Evolutionary conservation across 352 stramenopile genomes (phyloP).

Genomic region (Phytophthora foliorum): DNA sequence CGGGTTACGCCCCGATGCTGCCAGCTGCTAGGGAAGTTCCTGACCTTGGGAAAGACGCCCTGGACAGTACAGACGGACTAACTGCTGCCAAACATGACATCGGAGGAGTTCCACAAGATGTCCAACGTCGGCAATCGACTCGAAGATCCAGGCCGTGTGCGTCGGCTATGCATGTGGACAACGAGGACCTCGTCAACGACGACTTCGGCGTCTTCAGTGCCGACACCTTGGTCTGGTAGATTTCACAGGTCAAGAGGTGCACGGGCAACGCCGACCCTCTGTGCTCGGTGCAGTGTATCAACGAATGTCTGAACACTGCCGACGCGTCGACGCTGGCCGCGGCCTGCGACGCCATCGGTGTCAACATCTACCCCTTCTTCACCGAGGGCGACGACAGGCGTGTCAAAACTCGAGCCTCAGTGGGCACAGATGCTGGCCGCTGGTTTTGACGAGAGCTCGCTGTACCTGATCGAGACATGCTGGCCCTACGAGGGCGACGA

Average conservation of each 20-base stretch:
- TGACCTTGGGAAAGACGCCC: slow-evolving; percentile 60
- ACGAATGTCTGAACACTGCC: slow-evolving; percentile 59
- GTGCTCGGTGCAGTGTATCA: slow-evolving; percentile 74
- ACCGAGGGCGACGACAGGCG: slow-evolving; percentile 36
- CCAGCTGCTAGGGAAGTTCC: slow-evolving; percentile 78
- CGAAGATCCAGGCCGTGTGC: too few relatives aligned
- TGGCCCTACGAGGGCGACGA: slow-evolving; percentile 57
- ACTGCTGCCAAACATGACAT: slow-evolving; percentile 54
- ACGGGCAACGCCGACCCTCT: slow-evolving; percentile 52
- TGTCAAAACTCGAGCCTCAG: slow-evolving; percentile 62
- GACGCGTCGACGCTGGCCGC: slow-evolving; percentile 36
- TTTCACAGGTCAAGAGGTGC: slow-evolving; percentile 63
- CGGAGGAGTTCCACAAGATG: slow-evolving; percentile 55
- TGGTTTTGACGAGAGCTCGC: slow-evolving; percentile 51
- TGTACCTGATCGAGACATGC: slow-evolving; percentile 65
- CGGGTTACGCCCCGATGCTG: slow-evolving; percentile 49
- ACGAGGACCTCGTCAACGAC: slow-evolving; percentile 74
- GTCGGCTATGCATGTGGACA: slow-evolving; percentile 75
- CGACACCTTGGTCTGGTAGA: slow-evolving; percentile 55
- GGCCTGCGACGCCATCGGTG: slow-evolving; percentile 38
- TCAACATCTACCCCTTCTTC: slow-evolving; percentile 88
- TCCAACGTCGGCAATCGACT: slow-evolving; percentile 51
- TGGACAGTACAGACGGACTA: slow-evolving; percentile 14
- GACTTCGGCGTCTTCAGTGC: slow-evolving; percentile 50
- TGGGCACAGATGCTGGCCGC: slow-evolving; percentile 53